Conservation (phyloP, 768 basidiomycete genomes). For the Austroboletus festivus region DNA sequence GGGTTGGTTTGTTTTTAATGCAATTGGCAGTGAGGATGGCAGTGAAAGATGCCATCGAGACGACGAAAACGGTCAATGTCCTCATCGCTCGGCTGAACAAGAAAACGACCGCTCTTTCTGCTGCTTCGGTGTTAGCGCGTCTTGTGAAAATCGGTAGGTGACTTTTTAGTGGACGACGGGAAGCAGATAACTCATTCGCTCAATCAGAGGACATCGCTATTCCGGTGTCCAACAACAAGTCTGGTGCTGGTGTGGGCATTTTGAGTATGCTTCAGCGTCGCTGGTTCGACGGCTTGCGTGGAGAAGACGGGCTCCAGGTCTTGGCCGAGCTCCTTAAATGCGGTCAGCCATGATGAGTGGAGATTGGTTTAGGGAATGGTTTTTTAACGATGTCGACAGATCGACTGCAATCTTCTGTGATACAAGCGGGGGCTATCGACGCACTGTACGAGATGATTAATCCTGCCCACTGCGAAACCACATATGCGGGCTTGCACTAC, state of each 20-base stretch:
- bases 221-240: slow-evolving; percentile 3
- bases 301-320: slow-evolving; percentile 26
- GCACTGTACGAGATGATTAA: slow-evolving; percentile 17
- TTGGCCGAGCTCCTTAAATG: slow-evolving; percentile 16
- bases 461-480: slow-evolving; percentile 1
- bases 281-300: slow-evolving; percentile 27
- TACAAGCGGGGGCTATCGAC: slow-evolving; percentile 13
- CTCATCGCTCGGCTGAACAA: slow-evolving; percentile 17
- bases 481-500: slow-evolving; percentile 24
- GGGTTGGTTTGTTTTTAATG: too few relatives aligned
- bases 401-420: slow-evolving; percentile 11
- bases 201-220: slow-evolving; percentile 16
- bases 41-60: slow-evolving; percentile 15
- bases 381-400: slow-evolving; percentile 8
- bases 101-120: slow-evolving; percentile 18
- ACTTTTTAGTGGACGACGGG: not conserved
- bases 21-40: slow-evolving; percentile 8
- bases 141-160: slow-evolving; percentile 21
- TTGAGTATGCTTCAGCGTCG: slow-evolving; percentile 22
- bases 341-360: slow-evolving; percentile 13
- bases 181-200: not conserved
- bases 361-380: not conserved
- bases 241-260: slow-evolving; percentile 6
- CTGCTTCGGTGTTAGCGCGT: slow-evolving; percentile 15
- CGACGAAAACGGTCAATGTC: slow-evolving; percentile 9